These are phyloP conservation scores for Spinacia oleracea DNA, from an alignment of 179 eudicot genomes.

Conservation along the genomic window DNA sequence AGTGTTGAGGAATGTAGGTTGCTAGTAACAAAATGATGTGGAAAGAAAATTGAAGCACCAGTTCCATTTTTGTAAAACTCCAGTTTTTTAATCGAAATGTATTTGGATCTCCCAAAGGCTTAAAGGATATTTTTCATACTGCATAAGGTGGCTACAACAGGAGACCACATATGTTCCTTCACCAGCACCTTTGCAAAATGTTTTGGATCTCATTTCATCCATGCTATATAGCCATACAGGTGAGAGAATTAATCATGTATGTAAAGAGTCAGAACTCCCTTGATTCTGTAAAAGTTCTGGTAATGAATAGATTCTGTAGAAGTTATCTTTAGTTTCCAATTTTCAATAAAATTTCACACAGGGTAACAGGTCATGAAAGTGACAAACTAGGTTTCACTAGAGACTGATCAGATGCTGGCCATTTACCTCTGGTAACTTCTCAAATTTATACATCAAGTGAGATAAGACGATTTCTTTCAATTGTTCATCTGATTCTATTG, in stretches of 20 bases:
- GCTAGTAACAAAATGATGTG: background rate
- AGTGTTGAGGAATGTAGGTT: background rate
- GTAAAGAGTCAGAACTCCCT: background rate
- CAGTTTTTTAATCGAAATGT: background rate
- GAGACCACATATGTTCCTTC: background rate
- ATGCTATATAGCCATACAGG: background rate
- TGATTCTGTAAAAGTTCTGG: background rate
- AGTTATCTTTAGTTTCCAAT: background rate
- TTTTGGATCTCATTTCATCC: background rate
- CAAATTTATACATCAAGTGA: constrained; percentile 49
- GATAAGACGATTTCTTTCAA: constrained; percentile 60
- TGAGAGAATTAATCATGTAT: background rate
- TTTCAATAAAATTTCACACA: background rate
- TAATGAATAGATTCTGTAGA: background rate
- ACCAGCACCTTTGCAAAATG: background rate
- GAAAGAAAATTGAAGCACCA: background rate
- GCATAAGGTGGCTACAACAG: background rate
- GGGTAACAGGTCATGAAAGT: background rate
- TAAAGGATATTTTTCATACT: background rate
- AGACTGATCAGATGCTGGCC: background rate
- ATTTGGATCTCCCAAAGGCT: background rate
- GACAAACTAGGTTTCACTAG: background rate
- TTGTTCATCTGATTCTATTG: constrained; percentile 48
- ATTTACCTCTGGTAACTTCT: constrained; percentile 69
- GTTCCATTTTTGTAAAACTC: background rate